phyloP scores from a whole-genome alignment of 1,139 yeast genomes.

The Candida gigantensis region DNA sequence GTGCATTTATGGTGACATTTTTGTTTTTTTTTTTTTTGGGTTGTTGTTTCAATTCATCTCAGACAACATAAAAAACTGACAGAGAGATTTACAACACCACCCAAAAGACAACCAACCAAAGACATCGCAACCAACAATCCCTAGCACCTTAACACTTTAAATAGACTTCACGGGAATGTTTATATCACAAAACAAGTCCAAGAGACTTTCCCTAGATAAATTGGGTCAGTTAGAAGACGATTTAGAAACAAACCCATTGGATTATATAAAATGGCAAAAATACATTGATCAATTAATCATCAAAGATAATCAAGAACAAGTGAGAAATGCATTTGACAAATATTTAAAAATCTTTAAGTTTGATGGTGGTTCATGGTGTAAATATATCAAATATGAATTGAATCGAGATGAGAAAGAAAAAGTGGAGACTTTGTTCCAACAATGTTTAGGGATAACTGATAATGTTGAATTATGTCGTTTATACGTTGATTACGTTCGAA shows the following conservation, averaged over 20 bases:
- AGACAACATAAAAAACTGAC: too few species aligned
- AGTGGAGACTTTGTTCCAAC: constrained; percentile 65
- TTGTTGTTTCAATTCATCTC: constrained; percentile 4
- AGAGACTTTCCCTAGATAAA: constrained; percentile 44
- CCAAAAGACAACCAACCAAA: too few species aligned
- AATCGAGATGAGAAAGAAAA: constrained; percentile 66
- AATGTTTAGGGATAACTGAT: constrained; percentile 59
- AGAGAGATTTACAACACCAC: too few species aligned
- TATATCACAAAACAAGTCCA: constrained; percentile 28
- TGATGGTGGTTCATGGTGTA: constrained; percentile 69
- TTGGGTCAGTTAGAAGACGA: constrained; percentile 63
- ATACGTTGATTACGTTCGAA: constrained; percentile 76
- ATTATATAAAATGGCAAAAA: constrained; percentile 58
- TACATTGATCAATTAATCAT: constrained; percentile 55
- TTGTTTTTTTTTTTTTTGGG: too few species aligned
- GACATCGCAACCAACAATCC: too few species aligned
- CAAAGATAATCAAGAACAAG: constrained; percentile 65
- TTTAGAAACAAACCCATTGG: constrained; percentile 55
- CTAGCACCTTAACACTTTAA: too few species aligned
- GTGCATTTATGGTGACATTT: not conserved
- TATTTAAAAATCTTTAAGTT: constrained; percentile 67
- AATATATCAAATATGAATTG: constrained; percentile 69
- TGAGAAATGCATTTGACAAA: constrained; percentile 58
- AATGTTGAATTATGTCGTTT: constrained; percentile 69
- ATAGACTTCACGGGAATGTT: too few species aligned